Evolutionary conservation across 306 rosid species (phyloP), one percentile per base, ranked within the genome.

Genomic region (Heteromeles arbutifolia): DNA sequence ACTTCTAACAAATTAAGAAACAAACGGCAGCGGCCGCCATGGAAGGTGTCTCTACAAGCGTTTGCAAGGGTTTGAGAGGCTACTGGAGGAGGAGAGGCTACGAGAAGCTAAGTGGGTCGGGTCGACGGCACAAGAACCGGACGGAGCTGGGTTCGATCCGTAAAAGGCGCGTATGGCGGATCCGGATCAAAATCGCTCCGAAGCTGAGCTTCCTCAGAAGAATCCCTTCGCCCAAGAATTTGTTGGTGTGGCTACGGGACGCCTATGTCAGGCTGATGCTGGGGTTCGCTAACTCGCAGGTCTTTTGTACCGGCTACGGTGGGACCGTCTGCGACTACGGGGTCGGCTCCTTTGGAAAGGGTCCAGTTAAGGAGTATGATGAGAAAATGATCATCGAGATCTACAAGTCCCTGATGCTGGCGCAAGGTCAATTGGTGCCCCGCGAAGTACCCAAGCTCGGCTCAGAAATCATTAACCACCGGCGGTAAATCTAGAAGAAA

Each of bases 221-320:
- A 70, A 66, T 79, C 32, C 81, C 92, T 37, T 88, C 96, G 9
- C 90, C 97, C 0, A 93, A 85, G 77, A 93, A 85, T 68, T 11
- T 90, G 19, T 21, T 86, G 21, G 37, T 86, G 28, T 90, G 98
- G 96, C 83, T 92, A 5, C 88, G 98, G 32, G 97, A 94, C 65
- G 82, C 90, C 3, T 92, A 94, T 67, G 86, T 92, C 8, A 78
- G 80, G 4, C 87, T 90, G 78, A 94, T 94, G 98, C 19, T 90
- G 72, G 74, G 88, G 56, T 65, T 94, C 41, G 96, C 96, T 0
- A 89, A 74, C 82, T 87, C 97, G 21, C 83, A 88, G 12, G 83
- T 78, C 22, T 74, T 87, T 74, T 77, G 78, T 14, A 8, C 74
- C 5, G 82, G 82, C 1, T 90, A 77, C 67, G 90, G 88, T 14